Percentiles rank a stretch among this genome's conserved stretches.
phyloP scores from a whole-genome alignment of 2,329 filamentous ascomycete genomes.

The Chaetomium strumarium region DNA sequence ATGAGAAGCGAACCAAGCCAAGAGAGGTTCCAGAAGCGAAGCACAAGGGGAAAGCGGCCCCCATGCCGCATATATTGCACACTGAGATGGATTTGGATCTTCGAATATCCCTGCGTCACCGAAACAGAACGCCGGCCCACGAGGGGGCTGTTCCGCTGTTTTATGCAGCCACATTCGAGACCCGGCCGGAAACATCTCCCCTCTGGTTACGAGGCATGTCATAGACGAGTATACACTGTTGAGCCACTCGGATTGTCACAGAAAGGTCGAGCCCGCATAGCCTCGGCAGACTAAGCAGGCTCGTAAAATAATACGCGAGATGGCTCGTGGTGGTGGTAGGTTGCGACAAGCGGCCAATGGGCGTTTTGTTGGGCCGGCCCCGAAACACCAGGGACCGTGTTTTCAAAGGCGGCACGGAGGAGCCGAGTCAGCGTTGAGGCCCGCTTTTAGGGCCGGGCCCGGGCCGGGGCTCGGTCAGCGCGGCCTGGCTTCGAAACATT shows the following conservation, averaged over 20 bases:
- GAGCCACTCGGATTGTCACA: slow-evolving; percentile 3
- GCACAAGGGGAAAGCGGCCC: slow-evolving; percentile 1
- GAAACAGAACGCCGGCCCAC: slow-evolving; percentile 15
- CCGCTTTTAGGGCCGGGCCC: slow-evolving; percentile 5
- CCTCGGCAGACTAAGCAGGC: background rate
- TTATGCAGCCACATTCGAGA: background rate
- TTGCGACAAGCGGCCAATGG: background rate
- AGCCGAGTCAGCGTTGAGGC: slow-evolving; percentile 4
- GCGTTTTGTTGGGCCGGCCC: slow-evolving; percentile 12
- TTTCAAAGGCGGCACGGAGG: slow-evolving; percentile 15
- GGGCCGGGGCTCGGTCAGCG: slow-evolving; percentile 4
- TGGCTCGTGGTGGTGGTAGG: background rate
- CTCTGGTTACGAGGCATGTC: background rate
- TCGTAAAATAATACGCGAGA: background rate
- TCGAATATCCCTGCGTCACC: background rate
- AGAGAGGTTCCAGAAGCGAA: background rate
- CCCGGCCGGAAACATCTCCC: slow-evolving; percentile 10
- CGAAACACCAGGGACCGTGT: slow-evolving; percentile 11
- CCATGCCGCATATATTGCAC: slow-evolving; percentile 9
- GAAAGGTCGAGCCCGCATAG: background rate
- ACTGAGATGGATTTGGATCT: slow-evolving; percentile 1
- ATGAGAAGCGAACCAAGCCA: background rate
- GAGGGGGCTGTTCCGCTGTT: slow-evolving; percentile 5
- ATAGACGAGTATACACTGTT: background rate
- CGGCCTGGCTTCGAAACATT: slow-evolving; percentile 14